A percentile compares a stretch with the other conserved stretches of the same genome.
Evolutionary conservation across 2,329 filamentous ascomycete species (phyloP).

Genomic region (Pochonia chlamydosporia): DNA sequence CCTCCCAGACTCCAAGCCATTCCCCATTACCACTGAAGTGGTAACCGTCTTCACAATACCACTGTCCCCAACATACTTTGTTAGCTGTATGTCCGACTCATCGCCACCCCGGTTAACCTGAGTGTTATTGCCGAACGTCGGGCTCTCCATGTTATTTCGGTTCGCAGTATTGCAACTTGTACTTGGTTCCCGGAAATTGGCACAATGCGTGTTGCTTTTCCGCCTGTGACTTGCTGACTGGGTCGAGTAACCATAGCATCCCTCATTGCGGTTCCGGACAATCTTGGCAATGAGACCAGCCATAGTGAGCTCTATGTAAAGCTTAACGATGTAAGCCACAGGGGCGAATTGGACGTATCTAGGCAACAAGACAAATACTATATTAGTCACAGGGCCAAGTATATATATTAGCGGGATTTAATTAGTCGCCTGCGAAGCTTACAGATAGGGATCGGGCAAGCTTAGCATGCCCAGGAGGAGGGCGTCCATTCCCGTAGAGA

Average conservation of each 20-base stretch:
- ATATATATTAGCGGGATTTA: too few species aligned
- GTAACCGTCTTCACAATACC: not conserved
- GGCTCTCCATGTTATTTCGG: not conserved
- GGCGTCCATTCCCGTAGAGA: conserved; percentile 44
- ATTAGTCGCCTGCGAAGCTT: too few species aligned
- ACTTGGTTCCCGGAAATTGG: not conserved
- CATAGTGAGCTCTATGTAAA: conserved; percentile 49
- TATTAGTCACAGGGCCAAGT: too few species aligned
- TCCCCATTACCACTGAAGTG: too few species aligned
- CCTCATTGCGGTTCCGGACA: conserved; percentile 6
- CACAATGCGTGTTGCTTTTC: too few species aligned
- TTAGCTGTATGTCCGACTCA: not conserved
- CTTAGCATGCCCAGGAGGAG: conserved; percentile 18
- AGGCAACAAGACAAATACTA: too few species aligned
- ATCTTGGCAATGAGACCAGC: conserved; percentile 42
- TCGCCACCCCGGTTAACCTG: conserved; percentile 2
- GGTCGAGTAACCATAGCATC: not conserved
- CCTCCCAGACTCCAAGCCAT: too few species aligned
- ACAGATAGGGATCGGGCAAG: conserved; percentile 10
- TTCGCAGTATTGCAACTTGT: not conserved
- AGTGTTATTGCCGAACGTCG: conserved; percentile 3
- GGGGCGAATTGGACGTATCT: conserved; percentile 43
- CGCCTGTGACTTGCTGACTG: not conserved
- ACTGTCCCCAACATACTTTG: too few species aligned
- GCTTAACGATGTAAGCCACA: too few species aligned